Evolutionary conservation across 495 filamentous ascomycete species (phyloP).

Genomic region (Stereocaulon alpinum): DNA sequence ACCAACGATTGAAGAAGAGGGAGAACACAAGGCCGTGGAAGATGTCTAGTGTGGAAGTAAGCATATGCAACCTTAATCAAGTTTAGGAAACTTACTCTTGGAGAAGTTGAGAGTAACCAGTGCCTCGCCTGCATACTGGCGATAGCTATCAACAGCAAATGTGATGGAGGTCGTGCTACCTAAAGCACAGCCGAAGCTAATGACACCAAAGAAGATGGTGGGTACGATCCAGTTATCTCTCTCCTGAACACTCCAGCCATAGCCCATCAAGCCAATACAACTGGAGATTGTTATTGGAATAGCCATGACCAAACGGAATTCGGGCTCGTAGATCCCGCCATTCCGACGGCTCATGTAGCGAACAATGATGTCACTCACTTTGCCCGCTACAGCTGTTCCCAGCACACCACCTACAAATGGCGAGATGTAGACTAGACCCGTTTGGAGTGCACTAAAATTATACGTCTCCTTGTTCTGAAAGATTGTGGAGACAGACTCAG

Average conservation of each 20-base stretch:
- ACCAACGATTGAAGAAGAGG: conserved; percentile 82
- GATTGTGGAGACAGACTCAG: conserved; percentile 71
- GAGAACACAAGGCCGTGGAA: conserved; percentile 86
- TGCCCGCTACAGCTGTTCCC: conserved; percentile 83
- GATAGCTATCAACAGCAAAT: conserved; percentile 86
- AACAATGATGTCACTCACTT: conserved; percentile 76
- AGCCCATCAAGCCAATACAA: conserved; percentile 80
- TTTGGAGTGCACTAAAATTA: conserved; percentile 67
- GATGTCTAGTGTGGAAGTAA: conserved; percentile 44
- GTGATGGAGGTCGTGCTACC: conserved; percentile 93
- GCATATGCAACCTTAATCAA: neutral
- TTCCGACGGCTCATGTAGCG: conserved; percentile 72
- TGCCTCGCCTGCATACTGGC: conserved; percentile 90
- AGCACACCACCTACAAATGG: conserved; percentile 84
- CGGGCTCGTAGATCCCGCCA: conserved; percentile 87
- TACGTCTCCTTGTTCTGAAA: conserved; percentile 58
- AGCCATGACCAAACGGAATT: conserved; percentile 90
- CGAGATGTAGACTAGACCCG: conserved; percentile 80
- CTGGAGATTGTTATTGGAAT: conserved; percentile 70
- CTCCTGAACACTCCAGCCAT: conserved; percentile 75
- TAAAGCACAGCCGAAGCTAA: conserved; percentile 88
- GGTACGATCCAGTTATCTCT: conserved; percentile 83
- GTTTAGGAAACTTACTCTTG: conserved; percentile 52
- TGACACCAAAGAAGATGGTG: conserved; percentile 81
- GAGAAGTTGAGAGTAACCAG: conserved; percentile 90